These are phyloP conservation scores for Torulaspora globosa DNA, from an alignment of 1,139 yeast genomes.

Conservation along the genomic window DNA sequence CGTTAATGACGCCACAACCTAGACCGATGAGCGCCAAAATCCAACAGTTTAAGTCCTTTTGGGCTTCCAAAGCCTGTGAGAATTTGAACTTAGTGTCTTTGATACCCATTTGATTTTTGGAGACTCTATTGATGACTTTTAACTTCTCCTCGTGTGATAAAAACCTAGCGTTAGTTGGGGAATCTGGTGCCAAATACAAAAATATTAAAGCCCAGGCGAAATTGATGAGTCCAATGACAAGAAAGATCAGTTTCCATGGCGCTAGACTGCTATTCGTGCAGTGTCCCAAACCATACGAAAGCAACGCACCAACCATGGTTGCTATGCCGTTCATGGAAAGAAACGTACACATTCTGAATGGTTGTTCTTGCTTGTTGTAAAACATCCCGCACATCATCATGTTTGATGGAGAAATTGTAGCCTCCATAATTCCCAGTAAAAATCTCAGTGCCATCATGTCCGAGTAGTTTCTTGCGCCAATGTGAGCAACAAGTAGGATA, in stretches of 20 bases:
- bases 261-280: slow-evolving; percentile 27
- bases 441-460: slow-evolving; percentile 45
- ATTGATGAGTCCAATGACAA: slow-evolving; percentile 45
- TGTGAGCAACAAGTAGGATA: slow-evolving; percentile 42
- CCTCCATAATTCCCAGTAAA: slow-evolving; percentile 47
- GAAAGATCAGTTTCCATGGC: slow-evolving; percentile 46
- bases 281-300: slow-evolving; percentile 45
- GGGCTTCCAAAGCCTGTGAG: slow-evolving; percentile 45
- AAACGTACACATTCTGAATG: slow-evolving; percentile 46
- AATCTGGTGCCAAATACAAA: slow-evolving; percentile 45
- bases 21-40: slow-evolving; percentile 43
- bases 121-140: slow-evolving; percentile 39
- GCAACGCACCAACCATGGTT: slow-evolving; percentile 45
- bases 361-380: slow-evolving; percentile 47
- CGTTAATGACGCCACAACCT: slow-evolving; percentile 48
- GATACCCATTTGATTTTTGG: slow-evolving; percentile 51
- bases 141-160: slow-evolving; percentile 43
- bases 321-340: slow-evolving; percentile 52
- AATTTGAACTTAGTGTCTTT: slow-evolving; percentile 48
- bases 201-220: slow-evolving; percentile 46
- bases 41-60: slow-evolving; percentile 46
- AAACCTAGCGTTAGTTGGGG: slow-evolving; percentile 50
- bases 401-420: slow-evolving; percentile 48
- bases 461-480: slow-evolving; percentile 40
- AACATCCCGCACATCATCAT: slow-evolving; percentile 47